phyloP scores from a whole-genome alignment of 2,329 filamentous ascomycete genomes.

The Botryotinia convoluta region DNA sequence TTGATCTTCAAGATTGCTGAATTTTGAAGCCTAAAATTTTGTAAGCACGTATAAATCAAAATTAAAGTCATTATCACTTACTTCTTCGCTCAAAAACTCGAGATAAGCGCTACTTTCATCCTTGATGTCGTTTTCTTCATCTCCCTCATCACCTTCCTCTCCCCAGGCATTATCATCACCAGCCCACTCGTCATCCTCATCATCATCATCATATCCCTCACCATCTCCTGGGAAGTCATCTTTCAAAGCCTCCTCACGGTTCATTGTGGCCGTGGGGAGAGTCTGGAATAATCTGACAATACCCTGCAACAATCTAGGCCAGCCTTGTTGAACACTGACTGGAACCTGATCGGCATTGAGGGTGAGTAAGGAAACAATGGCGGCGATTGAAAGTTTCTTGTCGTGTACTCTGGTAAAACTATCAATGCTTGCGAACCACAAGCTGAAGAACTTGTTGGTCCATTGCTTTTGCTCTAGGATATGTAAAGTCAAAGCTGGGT shows the following conservation, averaged over 20 bases:
- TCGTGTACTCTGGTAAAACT: constrained; percentile 92
- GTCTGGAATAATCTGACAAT: constrained; percentile 91
- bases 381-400: constrained; percentile 96
- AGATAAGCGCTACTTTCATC: constrained; percentile 94
- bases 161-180: constrained; percentile 80
- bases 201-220: constrained; percentile 59
- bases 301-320: constrained; percentile 82
- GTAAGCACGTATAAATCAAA: constrained; percentile 17
- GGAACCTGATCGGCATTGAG: constrained; percentile 80
- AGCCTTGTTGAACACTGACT: constrained; percentile 88
- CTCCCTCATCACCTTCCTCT: constrained; percentile 63
- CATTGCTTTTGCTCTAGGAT: constrained; percentile 87
- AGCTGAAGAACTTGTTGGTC: constrained; percentile 98
- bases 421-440: constrained; percentile 97
- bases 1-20: constrained; percentile 65
- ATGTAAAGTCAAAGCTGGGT: constrained; percentile 77
- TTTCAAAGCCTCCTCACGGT: constrained; percentile 86
- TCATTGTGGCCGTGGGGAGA: constrained; percentile 81
- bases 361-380: constrained; percentile 81
- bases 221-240: constrained; percentile 77
- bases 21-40: constrained; percentile 70
- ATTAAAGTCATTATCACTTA: constrained; percentile 39
- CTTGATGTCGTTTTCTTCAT: constrained; percentile 60
- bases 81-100: constrained; percentile 92
- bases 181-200: constrained; percentile 73